Conservation (phyloP, 2,329 filamentous ascomycete species). For the Aspergillus terreus region DNA sequence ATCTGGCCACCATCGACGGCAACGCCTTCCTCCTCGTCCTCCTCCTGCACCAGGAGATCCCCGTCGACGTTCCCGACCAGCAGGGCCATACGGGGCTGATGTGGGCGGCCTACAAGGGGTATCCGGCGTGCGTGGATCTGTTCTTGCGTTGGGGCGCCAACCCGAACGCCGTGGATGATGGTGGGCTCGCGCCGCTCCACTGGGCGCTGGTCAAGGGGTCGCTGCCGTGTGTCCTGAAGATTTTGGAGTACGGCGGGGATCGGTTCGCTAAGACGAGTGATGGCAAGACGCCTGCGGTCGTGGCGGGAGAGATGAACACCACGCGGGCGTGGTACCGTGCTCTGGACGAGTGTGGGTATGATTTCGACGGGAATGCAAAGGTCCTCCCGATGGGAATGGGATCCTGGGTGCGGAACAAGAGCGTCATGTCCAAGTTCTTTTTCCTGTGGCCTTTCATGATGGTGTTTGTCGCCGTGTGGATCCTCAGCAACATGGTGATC, state of each 20-base stretch:
- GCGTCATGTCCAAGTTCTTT: slow-evolving; percentile 78
- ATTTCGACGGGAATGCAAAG: slow-evolving; percentile 69
- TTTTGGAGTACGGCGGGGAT: slow-evolving; percentile 93
- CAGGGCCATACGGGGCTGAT: slow-evolving; percentile 93
- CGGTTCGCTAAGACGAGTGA: slow-evolving; percentile 84
- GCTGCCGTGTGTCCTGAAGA: slow-evolving; percentile 81
- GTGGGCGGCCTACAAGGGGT: slow-evolving; percentile 99
- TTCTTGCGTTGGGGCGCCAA: slow-evolving; percentile 94
- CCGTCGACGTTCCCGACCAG: slow-evolving; percentile 83
- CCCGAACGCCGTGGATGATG: slow-evolving; percentile 84
- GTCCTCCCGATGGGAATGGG: slow-evolving; percentile 69
- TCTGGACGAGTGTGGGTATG: slow-evolving; percentile 78
- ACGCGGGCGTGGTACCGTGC: slow-evolving; percentile 76
- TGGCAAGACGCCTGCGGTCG: slow-evolving; percentile 83
- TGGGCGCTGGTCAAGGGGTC: slow-evolving; percentile 96
- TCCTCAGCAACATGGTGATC: slow-evolving; percentile 70
- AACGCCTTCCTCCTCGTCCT: slow-evolving; percentile 87
- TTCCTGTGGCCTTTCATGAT: slow-evolving; percentile 85
- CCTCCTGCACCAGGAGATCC: slow-evolving; percentile 90
- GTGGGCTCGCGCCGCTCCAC: slow-evolving; percentile 90
- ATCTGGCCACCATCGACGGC: slow-evolving; percentile 95
- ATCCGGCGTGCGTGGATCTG: slow-evolving; percentile 83
- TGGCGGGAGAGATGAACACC: slow-evolving; percentile 88
- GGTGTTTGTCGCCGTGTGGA: slow-evolving; percentile 65
- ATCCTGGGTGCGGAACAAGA: slow-evolving; percentile 69